phyloP scores from a whole-genome alignment of 2,329 filamentous ascomycete genomes.

The Colletotrichum sojae region DNA sequence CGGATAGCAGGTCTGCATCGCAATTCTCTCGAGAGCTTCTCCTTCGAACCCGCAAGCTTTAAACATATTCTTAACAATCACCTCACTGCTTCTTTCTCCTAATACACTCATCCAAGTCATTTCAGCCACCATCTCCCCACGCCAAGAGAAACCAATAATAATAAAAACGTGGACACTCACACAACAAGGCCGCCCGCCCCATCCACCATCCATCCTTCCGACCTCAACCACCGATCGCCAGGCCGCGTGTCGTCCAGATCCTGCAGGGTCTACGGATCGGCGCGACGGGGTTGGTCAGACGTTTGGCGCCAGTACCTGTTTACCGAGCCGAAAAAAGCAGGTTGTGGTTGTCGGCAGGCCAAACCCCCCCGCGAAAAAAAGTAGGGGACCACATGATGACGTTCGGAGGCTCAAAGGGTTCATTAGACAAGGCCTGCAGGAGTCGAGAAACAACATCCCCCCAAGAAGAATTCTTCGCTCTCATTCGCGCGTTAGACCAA shows the following conservation, averaged over 20 bases:
- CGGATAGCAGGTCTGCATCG: too few relatives aligned
- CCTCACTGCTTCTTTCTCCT: too few relatives aligned
- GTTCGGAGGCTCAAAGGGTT: constrained; percentile 23
- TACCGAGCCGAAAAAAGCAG: too few relatives aligned
- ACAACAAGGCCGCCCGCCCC: too few relatives aligned
- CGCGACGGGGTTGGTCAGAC: not conserved
- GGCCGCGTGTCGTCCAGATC: not conserved
- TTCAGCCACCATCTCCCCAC: too few relatives aligned
- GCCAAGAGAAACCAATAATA: too few relatives aligned
- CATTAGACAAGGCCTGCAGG: constrained; percentile 3
- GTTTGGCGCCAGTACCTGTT: too few relatives aligned
- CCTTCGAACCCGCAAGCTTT: too few relatives aligned
- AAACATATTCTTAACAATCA: too few relatives aligned
- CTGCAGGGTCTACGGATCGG: constrained; percentile 11
- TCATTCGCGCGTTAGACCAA: not conserved
- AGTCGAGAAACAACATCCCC: not conserved
- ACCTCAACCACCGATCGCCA: not conserved
- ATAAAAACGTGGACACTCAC: too few relatives aligned
- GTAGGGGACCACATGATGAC: constrained; percentile 34
- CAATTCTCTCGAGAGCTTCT: too few relatives aligned
- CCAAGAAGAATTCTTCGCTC: not conserved
- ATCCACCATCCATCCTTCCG: not conserved
- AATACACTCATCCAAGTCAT: too few relatives aligned
- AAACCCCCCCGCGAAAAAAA: not conserved
- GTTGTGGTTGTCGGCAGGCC: not conserved